Evolutionary conservation across 2,329 filamentous ascomycete genomes (phyloP), one percentile per base, ranked within the genome.

Genomic region (Alternaria postmessia): DNA sequence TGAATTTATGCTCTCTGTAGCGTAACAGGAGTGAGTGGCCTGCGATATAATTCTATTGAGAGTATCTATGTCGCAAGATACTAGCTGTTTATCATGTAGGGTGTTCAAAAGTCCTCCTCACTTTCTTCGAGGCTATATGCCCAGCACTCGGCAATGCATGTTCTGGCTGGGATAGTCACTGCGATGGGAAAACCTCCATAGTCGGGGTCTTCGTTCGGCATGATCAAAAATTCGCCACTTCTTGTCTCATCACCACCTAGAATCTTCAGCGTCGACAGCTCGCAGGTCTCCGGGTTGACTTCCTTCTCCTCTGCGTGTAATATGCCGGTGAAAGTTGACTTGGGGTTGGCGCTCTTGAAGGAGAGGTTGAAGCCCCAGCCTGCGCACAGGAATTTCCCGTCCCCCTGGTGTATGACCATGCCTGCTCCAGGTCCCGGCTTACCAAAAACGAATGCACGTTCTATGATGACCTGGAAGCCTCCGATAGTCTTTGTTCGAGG

Each of bases 371-470:
- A 83, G 1, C 80, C 80, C 70, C 70, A 78, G 5, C 81, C 80
- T 54, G 82, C 74, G 16, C 81, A 70, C 18, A 82, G 65, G 66
- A 82, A 82, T 34, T 70, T 75, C 0, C 59, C 69, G 5, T 63
- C 68, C 7, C 67, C 72, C 4, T 63, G 62, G 49, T 80, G 73
- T n/a, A 82, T 78, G 1, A 82, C 65, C 71, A 81, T 80, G 1
- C 79, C 81, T 3, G 68, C 70, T 3, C 77, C 79, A 1, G 79
- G 66, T 3, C 72, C 73, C 1, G 76, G 74, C 34, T 73, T 75
- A 6, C 80, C 81, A 62, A 82, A 81, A 5, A 82, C 79, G 59
- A 81, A 81, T 7, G 73, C 73, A 6, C 80, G 75, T 44, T 79
- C 70, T 49, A 82, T 77, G 2, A 60, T 72, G 1, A 82, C 64